Evolutionary conservation across 2,329 filamentous ascomycete genomes (phyloP).

Genomic region (Gnomoniopsis smithogilvyi): DNA sequence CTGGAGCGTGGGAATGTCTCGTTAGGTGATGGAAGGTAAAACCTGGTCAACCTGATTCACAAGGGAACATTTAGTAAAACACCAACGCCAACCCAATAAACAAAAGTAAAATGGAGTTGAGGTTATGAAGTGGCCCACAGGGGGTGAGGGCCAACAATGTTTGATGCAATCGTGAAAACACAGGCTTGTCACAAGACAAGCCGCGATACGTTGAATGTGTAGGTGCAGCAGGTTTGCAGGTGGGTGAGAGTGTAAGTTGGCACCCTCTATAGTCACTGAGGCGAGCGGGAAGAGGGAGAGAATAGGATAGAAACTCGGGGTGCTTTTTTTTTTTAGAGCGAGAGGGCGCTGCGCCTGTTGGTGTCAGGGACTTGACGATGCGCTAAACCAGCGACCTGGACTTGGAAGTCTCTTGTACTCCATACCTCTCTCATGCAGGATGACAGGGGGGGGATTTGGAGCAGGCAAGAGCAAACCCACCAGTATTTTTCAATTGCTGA

Average conservation of each 20-base stretch:
- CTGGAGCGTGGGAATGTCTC: conserved; percentile 11
- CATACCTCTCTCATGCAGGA: too few species aligned
- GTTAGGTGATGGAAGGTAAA: conserved; percentile 5
- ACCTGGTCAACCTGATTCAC: conserved; percentile 1
- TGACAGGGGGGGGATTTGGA: too few species aligned
- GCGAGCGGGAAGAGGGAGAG: too few species aligned
- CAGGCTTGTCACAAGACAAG: too few species aligned
- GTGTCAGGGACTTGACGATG: too few species aligned
- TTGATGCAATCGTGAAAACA: neutral
- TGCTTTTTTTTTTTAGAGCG: too few species aligned
- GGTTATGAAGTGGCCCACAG: neutral
- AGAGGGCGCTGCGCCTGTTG: too few species aligned
- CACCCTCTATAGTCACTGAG: neutral
- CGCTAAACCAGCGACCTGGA: too few species aligned
- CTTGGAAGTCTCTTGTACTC: too few species aligned
- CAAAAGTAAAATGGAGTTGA: neutral
- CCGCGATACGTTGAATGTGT: neutral
- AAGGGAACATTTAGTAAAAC: conserved; percentile 14
- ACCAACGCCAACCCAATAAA: neutral
- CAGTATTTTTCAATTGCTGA: too few species aligned
- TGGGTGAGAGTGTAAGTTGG: neutral
- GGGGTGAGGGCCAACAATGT: neutral
- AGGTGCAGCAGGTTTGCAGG: neutral
- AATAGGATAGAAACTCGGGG: too few species aligned
- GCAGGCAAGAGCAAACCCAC: too few species aligned